Evolutionary conservation across 805 yeast species (phyloP).

Genomic region (Torulaspora gathmanii): DNA sequence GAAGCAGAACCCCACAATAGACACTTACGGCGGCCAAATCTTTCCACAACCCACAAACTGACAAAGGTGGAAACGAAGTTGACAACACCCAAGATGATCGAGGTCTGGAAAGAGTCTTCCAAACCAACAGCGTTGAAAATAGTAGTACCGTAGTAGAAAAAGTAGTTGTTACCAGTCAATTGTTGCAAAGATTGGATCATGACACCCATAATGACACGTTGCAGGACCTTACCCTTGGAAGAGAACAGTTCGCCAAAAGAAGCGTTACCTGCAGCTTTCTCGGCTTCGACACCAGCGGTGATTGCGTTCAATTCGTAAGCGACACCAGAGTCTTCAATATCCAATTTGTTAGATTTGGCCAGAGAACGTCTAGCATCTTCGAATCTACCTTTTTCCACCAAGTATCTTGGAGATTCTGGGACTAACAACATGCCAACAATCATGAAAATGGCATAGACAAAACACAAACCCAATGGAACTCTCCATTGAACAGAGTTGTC

Average conservation of each 20-base stretch:
- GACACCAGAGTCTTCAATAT: constrained; percentile 51
- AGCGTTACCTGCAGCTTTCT: constrained; percentile 58
- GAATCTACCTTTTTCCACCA: constrained; percentile 49
- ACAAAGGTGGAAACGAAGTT: constrained; percentile 56
- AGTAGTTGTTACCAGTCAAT: constrained; percentile 61
- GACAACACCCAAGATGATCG: constrained; percentile 56
- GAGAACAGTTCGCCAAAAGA: constrained; percentile 61
- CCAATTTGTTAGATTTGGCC: constrained; percentile 54
- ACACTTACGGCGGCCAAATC: constrained; percentile 49
- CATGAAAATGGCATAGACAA: constrained; percentile 43
- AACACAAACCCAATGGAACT: constrained; percentile 59
- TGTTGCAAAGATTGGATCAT: constrained; percentile 61
- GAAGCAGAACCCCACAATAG: constrained; percentile 47
- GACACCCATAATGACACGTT: constrained; percentile 47
- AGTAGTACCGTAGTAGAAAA: constrained; percentile 64
- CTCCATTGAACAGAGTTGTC: constrained; percentile 61
- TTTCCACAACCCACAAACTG: constrained; percentile 49
- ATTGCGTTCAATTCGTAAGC: constrained; percentile 54
- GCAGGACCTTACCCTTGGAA: constrained; percentile 59
- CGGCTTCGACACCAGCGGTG: constrained; percentile 57
- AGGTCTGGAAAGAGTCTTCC: constrained; percentile 53
- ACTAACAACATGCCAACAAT: constrained; percentile 43
- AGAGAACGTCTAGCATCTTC: constrained; percentile 62
- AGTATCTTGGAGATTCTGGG: constrained; percentile 74
- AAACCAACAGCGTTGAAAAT: constrained; percentile 60